A percentile compares a stretch with the other conserved stretches of the same genome.
These are phyloP conservation scores for Penicillium concentricum DNA, from an alignment of 2,329 filamentous ascomycete species.

Conservation along the genomic window DNA sequence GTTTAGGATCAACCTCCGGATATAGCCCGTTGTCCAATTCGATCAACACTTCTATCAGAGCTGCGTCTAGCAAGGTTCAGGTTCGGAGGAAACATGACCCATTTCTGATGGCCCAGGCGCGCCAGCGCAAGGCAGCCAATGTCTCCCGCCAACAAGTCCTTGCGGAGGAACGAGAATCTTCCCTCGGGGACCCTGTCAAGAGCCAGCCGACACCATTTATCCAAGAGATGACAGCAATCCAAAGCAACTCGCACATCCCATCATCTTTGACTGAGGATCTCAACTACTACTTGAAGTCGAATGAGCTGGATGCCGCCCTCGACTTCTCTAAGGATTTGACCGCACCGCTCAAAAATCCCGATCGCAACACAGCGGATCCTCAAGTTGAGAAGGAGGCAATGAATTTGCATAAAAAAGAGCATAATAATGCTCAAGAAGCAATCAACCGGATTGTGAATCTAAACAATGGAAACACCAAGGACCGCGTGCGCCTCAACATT, in stretches of 20 bases:
- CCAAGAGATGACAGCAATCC: slow-evolving; percentile 38
- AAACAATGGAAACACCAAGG: slow-evolving; percentile 72
- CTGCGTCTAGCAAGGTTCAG: slow-evolving; percentile 63
- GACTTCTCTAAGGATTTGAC: slow-evolving; percentile 66
- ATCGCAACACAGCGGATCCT: slow-evolving; percentile 37
- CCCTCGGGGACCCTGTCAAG: slow-evolving; percentile 73
- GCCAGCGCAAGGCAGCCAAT: slow-evolving; percentile 81
- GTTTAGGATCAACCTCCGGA: slow-evolving; percentile 30
- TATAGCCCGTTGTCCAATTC: slow-evolving; percentile 53
- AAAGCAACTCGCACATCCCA: slow-evolving; percentile 15
- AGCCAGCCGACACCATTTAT: slow-evolving; percentile 80
- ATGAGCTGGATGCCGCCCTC: slow-evolving; percentile 67
- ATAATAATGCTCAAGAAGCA: slow-evolving; percentile 70
- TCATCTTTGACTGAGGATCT: slow-evolving; percentile 40
- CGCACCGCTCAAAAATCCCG: slow-evolving; percentile 33
- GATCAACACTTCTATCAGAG: slow-evolving; percentile 56
- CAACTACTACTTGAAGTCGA: slow-evolving; percentile 72
- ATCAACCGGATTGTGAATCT: slow-evolving; percentile 77
- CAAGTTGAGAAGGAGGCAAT: slow-evolving; percentile 38
- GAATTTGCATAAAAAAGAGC: slow-evolving; percentile 53
- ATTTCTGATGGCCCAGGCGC: slow-evolving; percentile 75
- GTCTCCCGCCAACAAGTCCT: slow-evolving; percentile 71
- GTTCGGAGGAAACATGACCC: slow-evolving; percentile 72
- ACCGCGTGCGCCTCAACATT: slow-evolving; percentile 78
- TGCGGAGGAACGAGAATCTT: slow-evolving; percentile 60